A percentile compares a stretch with the other conserved stretches of the same genome.
phyloP scores from a whole-genome alignment of 2,329 filamentous ascomycete genomes.

The Huntiella decipiens region DNA sequence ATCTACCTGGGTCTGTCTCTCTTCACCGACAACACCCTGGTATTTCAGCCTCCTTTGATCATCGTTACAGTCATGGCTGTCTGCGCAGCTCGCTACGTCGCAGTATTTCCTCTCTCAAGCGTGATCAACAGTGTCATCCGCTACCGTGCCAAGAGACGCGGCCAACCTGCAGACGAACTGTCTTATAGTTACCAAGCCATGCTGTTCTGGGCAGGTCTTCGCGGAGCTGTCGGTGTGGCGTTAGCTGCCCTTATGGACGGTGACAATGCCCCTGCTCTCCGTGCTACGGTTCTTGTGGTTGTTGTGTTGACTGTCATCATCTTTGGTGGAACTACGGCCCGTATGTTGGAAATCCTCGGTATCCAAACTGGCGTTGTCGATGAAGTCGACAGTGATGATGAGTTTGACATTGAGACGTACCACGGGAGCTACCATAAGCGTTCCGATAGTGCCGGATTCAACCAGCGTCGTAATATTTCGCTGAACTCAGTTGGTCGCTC shows the following conservation, averaged over 20 bases:
- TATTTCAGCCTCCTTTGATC: slow-evolving; percentile 89
- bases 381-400: slow-evolving; percentile 92
- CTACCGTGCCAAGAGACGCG: slow-evolving; percentile 61
- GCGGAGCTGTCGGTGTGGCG: slow-evolving; percentile 88
- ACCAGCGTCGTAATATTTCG: slow-evolving; percentile 45
- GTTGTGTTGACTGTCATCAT: slow-evolving; percentile 97
- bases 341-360: slow-evolving; percentile 94
- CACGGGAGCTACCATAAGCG: slow-evolving; percentile 62
- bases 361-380: slow-evolving; percentile 93
- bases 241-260: slow-evolving; percentile 76
- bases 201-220: slow-evolving; percentile 97
- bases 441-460: slow-evolving; percentile 56
- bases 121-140: slow-evolving; percentile 85
- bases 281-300: slow-evolving; percentile 90
- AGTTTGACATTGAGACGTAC: slow-evolving; percentile 83
- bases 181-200: slow-evolving; percentile 96
- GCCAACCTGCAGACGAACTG: slow-evolving; percentile 59
- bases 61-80: slow-evolving; percentile 83
- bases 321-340: slow-evolving; percentile 88
- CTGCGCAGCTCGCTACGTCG: slow-evolving; percentile 77
- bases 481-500: slow-evolving; percentile 30
- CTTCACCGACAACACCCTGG: slow-evolving; percentile 73
- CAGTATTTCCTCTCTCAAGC: slow-evolving; percentile 80
- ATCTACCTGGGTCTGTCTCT: slow-evolving; percentile 92
- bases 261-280: slow-evolving; percentile 61